Conservation (phyloP, 345 rosid species). For the Dipteronia dyeriana region DNA sequence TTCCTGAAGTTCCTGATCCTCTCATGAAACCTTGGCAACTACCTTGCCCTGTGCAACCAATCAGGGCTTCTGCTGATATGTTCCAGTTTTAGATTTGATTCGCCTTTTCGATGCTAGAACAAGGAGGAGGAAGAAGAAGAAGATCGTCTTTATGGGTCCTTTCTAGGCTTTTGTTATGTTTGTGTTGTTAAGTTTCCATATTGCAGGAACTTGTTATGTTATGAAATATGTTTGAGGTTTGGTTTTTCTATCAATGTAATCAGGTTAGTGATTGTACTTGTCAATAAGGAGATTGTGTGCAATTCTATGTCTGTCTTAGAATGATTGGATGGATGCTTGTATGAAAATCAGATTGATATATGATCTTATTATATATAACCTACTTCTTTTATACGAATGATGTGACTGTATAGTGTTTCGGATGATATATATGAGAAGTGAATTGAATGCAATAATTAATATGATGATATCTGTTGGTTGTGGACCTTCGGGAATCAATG, state of each 20-base stretch:
- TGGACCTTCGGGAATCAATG: too few relatives aligned
- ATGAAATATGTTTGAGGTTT: not conserved
- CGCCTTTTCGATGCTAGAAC: not conserved
- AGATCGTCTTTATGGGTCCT: not conserved
- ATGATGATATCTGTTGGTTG: too few relatives aligned
- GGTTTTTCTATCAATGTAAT: not conserved
- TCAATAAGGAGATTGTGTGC: not conserved
- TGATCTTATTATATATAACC: too few relatives aligned
- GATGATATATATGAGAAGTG: too few relatives aligned
- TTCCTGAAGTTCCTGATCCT: slow-evolving; percentile 69
- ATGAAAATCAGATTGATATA: too few relatives aligned
- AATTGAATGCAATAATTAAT: too few relatives aligned
- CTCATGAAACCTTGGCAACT: slow-evolving; percentile 64
- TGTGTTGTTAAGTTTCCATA: not conserved
- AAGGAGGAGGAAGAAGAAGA: not conserved
- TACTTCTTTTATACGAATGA: too few relatives aligned
- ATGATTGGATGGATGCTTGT: not conserved
- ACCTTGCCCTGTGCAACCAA: slow-evolving; percentile 53
- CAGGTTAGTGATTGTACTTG: not conserved
- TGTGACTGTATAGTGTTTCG: too few relatives aligned
- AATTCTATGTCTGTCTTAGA: not conserved
- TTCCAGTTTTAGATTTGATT: slow-evolving; percentile 42
- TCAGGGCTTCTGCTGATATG: slow-evolving; percentile 54
- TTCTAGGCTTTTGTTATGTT: not conserved
- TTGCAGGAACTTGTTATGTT: slow-evolving; percentile 8